Percentiles rank a stretch among this genome's conserved stretches.
These are phyloP conservation scores for Colletotrichum camelliae DNA, from an alignment of 2,329 filamentous ascomycete species.

Conservation along the genomic window DNA sequence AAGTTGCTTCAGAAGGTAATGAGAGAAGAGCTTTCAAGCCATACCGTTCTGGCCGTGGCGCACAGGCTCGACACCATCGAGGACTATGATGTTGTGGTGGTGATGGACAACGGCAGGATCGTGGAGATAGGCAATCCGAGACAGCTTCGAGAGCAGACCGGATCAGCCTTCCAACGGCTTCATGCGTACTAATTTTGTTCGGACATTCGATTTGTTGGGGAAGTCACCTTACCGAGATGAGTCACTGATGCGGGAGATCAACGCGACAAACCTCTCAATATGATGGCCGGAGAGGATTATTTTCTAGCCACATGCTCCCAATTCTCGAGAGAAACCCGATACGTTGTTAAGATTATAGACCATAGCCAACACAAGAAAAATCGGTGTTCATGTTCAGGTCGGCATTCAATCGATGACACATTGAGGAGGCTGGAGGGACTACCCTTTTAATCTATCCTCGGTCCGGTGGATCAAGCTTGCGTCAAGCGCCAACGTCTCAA, in stretches of 20 bases:
- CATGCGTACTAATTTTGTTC: background rate
- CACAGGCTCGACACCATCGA: constrained; percentile 27
- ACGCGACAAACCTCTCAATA: background rate
- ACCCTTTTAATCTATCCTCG: background rate
- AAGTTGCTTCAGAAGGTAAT: constrained; percentile 28
- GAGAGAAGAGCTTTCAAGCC: background rate
- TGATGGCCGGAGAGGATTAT: background rate
- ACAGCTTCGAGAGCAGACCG: background rate
- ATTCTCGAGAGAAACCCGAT: background rate
- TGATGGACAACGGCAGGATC: background rate
- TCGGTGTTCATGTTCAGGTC: background rate
- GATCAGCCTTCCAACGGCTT: background rate
- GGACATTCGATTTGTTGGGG: background rate
- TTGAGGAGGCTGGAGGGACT: background rate
- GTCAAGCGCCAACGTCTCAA: background rate
- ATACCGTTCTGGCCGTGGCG: constrained; percentile 29
- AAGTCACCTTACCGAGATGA: background rate
- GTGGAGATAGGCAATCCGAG: background rate
- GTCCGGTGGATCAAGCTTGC: background rate
- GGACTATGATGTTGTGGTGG: background rate
- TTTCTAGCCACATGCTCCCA: background rate
- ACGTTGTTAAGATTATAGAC: too few species aligned
- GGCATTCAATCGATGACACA: background rate
- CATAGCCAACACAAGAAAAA: too few species aligned
- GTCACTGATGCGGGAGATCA: background rate